Evolutionary conservation across 2,329 filamentous ascomycete genomes (phyloP), one percentile per base, ranked within the genome.

Genomic region (Fusarium multiceps): DNA sequence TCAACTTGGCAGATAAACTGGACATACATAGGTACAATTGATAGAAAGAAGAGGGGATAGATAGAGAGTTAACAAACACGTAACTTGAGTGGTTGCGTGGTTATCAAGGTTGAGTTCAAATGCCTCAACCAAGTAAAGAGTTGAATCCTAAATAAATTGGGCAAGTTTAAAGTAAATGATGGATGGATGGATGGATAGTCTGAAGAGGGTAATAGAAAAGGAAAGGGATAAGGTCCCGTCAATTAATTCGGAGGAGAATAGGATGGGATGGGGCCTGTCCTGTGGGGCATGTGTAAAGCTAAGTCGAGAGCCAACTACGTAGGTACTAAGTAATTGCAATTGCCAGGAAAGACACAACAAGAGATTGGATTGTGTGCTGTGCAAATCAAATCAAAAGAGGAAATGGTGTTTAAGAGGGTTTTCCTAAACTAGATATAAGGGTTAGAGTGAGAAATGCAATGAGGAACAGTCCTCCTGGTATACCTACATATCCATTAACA

Each of bases 1-100:
- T 50, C 58, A 70, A 70, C 57, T 70, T 63, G 68, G 68, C 54
- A 72, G 57, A 67, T 59, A 67, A 37, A 42, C 16, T 28, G 48
- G 43, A 28, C 16, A 42, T 43, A 47, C 18, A 28, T 28, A 28
- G 11, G 11, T 12, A 20, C 8, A 43, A 23, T 49, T 46, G 48
- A 46, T 51, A 34, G 37, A 32, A 50, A 37, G 28, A 25, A 25
- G 21, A 41, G 28, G 20, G 32, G 11, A 21, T 18, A 23, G 27
- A 28, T 34, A 28, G 23, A 37, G 53, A 32, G 25, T 40, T 20
- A 14, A 30, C 28, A 30, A 41, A 43, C 45, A 66, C 16, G 46
- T 59, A 37, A n/a, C 34, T 37, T 12, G n/a, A 50, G 37, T 45
- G 40, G n/a, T 50, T 66, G 28, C 7, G 47, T 23, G 18, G 34